Percentiles rank a stretch among this genome's conserved stretches.
phyloP scores from a whole-genome alignment of 2,329 filamentous ascomycete genomes.

The Cryphonectria radicalis region DNA sequence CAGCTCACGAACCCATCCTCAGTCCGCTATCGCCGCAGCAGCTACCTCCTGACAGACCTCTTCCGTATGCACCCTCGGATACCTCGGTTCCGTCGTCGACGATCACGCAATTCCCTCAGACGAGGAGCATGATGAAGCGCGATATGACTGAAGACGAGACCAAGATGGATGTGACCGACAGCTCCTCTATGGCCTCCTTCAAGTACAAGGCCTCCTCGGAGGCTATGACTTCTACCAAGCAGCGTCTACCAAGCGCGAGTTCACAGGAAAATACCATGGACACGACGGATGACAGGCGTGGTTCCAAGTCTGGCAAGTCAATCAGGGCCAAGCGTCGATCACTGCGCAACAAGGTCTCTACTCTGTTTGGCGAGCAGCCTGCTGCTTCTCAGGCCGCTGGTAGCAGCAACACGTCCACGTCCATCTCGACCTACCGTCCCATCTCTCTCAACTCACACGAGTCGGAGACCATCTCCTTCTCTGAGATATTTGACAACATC shows the following conservation, averaged over 20 bases:
- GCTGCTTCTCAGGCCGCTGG: not conserved
- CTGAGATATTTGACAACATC: conserved; percentile 27
- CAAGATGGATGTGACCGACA: not conserved
- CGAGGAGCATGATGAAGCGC: not conserved
- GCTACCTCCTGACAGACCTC: conserved; percentile 14
- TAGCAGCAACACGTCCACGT: not conserved
- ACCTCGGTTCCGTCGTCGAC: not conserved
- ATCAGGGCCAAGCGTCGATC: conserved; percentile 1
- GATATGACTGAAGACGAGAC: not conserved
- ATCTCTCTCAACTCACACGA: conserved; percentile 26
- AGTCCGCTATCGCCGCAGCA: conserved; percentile 20
- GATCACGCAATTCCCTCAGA: not conserved
- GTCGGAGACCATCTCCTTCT: conserved; percentile 18
- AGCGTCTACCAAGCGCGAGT: not conserved
- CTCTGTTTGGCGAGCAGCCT: conserved; percentile 21
- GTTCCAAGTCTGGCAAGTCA: conserved; percentile 1
- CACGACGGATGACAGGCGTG: not conserved
- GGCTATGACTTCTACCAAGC: not conserved
- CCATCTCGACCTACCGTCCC: conserved; percentile 17
- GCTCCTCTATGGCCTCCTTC: too few relatives aligned
- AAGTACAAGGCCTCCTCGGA: not conserved
- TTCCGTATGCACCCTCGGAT: conserved; percentile 8
- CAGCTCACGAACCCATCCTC: conserved; percentile 15
- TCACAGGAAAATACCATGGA: not conserved
- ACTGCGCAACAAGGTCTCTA: conserved; percentile 26